Conservation (phyloP, 805 yeast genomes). For the Starmerella tilneyi region DNA sequence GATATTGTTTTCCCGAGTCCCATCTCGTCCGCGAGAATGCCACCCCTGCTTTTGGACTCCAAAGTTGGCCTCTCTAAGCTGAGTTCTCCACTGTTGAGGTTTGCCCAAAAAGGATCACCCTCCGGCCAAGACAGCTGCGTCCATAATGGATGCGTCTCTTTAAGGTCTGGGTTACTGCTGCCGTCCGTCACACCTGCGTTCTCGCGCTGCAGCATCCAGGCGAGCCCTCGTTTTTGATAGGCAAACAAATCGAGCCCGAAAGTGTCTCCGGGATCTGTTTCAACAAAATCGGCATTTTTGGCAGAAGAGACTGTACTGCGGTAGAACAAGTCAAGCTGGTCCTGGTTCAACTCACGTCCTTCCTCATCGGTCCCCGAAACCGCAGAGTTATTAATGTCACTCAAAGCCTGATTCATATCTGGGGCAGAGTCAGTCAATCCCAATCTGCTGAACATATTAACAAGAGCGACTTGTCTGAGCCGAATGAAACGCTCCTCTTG, state of each 20-base stretch:
- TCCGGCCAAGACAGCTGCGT: conserved; percentile 64
- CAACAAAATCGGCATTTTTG: conserved; percentile 31
- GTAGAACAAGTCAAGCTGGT: conserved; percentile 69
- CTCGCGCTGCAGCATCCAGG: conserved; percentile 85
- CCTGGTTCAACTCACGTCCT: conserved; percentile 43
- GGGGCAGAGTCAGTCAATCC: conserved; percentile 20
- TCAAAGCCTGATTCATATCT: conserved; percentile 8
- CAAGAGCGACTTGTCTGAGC: conserved; percentile 46
- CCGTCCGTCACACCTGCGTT: conserved; percentile 34
- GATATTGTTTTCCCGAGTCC: conserved; percentile 91
- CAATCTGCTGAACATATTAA: conserved; percentile 46
- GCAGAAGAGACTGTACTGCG: conserved; percentile 41
- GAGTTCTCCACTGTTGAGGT: conserved; percentile 70
- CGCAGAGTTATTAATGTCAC: not conserved
- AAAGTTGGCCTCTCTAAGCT: conserved; percentile 57
- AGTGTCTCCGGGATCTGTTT: conserved; percentile 48
- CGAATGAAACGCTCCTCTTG: conserved; percentile 43
- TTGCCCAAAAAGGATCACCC: conserved; percentile 51
- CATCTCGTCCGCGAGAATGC: conserved; percentile 93
- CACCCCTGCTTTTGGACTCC: conserved; percentile 57
- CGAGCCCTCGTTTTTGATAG: conserved; percentile 74
- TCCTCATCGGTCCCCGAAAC: conserved; percentile 29
- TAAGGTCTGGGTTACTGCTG: conserved; percentile 32
- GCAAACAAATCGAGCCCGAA: conserved; percentile 54
- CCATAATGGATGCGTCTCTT: conserved; percentile 72